Conservation (phyloP, 2,329 filamentous ascomycete species). For the Fusarium lateritium region DNA sequence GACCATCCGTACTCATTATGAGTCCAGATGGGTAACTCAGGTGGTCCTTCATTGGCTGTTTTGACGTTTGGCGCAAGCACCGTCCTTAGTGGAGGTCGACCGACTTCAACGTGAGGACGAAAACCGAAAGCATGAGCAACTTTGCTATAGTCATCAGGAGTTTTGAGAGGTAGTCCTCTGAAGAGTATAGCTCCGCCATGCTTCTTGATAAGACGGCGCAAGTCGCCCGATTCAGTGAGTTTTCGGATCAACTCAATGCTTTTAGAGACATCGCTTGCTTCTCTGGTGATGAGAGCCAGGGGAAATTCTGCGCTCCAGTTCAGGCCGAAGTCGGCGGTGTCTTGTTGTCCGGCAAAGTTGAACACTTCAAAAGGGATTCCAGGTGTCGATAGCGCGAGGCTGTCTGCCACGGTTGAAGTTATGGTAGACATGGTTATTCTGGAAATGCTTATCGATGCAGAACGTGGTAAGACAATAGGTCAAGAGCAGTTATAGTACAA, state of each 20-base stretch:
- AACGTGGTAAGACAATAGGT: not conserved
- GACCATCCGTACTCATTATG: slow-evolving; percentile 58
- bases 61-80: slow-evolving; percentile 53
- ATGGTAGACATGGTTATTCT: not conserved
- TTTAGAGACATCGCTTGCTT: not conserved
- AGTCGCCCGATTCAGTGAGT: not conserved
- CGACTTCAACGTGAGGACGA: not conserved
- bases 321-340: not conserved
- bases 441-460: not conserved
- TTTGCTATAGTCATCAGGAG: not conserved
- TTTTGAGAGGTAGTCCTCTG: not conserved
- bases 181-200: not conserved
- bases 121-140: not conserved
- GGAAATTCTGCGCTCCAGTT: not conserved
- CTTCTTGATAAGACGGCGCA: not conserved
- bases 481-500: not conserved
- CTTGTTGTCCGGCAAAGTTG: not conserved
- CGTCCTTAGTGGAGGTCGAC: not conserved
- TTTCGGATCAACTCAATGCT: not conserved
- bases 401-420: not conserved
- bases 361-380: not conserved
- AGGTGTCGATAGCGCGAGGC: not conserved
- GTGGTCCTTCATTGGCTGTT: slow-evolving; percentile 57
- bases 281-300: not conserved
- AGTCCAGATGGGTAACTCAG: slow-evolving; percentile 58